phyloP scores from a whole-genome alignment of 805 yeast species.

The Yarrowia sp. region DNA sequence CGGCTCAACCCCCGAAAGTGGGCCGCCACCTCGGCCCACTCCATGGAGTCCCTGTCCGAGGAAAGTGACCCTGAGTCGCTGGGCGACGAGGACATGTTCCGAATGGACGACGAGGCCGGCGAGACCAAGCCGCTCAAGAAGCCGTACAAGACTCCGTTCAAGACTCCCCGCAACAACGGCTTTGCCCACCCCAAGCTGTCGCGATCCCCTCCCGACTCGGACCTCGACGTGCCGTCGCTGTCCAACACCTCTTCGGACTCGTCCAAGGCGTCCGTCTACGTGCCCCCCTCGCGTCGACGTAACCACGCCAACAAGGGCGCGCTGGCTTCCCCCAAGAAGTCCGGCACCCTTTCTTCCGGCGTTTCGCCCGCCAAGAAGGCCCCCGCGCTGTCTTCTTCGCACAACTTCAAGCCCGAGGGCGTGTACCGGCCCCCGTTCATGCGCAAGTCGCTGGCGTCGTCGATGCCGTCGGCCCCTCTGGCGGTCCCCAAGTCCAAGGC shows the following conservation, averaged over 20 bases:
- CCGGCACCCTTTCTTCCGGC: background rate
- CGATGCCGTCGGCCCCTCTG: constrained; percentile 9
- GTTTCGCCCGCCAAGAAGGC: constrained; percentile 5
- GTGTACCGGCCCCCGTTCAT: constrained; percentile 15
- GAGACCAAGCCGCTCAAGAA: background rate
- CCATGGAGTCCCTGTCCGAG: constrained; percentile 13
- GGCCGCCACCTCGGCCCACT: constrained; percentile 6
- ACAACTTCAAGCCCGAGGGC: background rate
- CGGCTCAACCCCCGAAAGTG: constrained; percentile 12
- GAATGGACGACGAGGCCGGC: constrained; percentile 16
- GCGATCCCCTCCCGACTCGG: constrained; percentile 6
- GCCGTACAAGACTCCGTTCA: background rate
- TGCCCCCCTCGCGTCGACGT: constrained; percentile 25
- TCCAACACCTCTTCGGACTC: constrained; percentile 23
- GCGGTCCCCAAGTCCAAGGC: constrained; percentile 18
- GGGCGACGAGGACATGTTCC: constrained; percentile 23
- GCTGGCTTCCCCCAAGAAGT: constrained; percentile 29
- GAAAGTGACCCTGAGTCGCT: constrained; percentile 14
- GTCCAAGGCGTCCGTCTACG: constrained; percentile 22
- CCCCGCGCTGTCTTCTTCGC: background rate
- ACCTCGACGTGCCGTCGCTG: constrained; percentile 18
- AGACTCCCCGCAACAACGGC: background rate
- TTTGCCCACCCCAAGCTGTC: constrained; percentile 4
- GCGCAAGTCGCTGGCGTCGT: constrained; percentile 17
- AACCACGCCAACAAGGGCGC: constrained; percentile 27